These are phyloP conservation scores for Henckelia pumila DNA, from an alignment of 257 asterid species.

Conservation along the genomic window DNA sequence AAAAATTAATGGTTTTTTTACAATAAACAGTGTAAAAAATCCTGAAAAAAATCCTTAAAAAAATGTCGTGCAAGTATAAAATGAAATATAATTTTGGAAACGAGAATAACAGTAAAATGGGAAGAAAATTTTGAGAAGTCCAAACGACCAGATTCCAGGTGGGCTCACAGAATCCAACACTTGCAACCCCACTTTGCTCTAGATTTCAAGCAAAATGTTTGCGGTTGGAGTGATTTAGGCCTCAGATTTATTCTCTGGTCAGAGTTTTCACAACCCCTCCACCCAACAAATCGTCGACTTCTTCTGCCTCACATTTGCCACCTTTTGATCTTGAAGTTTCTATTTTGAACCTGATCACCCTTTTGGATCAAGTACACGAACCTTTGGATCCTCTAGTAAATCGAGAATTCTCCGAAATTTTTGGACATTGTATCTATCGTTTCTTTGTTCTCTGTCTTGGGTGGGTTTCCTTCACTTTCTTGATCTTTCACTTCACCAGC, in stretches of 20 bases:
- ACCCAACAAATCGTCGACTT: conserved; percentile 2
- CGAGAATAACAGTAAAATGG: no score
- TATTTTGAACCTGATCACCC: conserved; percentile 33
- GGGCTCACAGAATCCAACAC: not conserved
- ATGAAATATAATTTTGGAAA: no score
- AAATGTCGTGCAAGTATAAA: no score
- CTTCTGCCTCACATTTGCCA: conserved; percentile 19
- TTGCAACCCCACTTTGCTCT: not conserved
- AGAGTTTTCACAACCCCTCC: conserved; percentile 26
- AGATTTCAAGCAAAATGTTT: not conserved
- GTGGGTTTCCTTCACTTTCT: conserved; percentile 26
- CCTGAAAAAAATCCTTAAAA: no score
- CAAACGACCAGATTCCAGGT: no score
- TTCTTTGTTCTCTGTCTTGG: conserved; percentile 15
- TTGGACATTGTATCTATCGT: not conserved
- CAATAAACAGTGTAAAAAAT: no score
- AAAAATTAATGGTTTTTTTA: no score
- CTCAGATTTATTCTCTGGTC: conserved; percentile 51
- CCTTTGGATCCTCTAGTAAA: not conserved
- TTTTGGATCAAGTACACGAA: conserved; percentile 29
- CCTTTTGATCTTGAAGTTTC: conserved; percentile 16
- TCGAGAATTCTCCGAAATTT: not conserved
- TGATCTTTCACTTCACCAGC: not conserved
- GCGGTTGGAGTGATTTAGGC: conserved; percentile 43
- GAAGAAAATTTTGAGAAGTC: no score